A percentile compares a stretch with the other conserved stretches of the same genome.
phyloP scores from a whole-genome alignment of 805 yeast species.

The Saccharomycopsis selenospora region DNA sequence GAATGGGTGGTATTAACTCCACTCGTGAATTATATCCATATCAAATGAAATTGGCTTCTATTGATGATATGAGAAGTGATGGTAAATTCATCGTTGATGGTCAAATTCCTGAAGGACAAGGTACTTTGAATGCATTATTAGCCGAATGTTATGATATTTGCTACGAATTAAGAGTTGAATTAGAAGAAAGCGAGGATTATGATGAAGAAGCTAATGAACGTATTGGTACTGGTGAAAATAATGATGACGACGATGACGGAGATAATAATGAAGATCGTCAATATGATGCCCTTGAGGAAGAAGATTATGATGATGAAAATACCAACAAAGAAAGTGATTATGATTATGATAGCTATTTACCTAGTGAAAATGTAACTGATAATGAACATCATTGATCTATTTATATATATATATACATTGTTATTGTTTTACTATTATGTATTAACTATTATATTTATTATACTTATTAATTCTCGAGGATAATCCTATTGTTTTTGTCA shows the following conservation, averaged over 20 bases:
- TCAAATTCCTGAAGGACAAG: constrained; percentile 97
- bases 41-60: constrained; percentile 85
- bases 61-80: constrained; percentile 80
- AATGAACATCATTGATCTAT: constrained; percentile 10
- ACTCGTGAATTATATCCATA: constrained; percentile 91
- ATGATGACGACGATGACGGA: constrained; percentile 21
- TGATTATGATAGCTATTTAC: constrained; percentile 22
- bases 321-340: constrained; percentile 13
- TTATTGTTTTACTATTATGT: no score
- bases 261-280: constrained; percentile 17
- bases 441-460: no score
- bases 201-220: not conserved
- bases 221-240: constrained; percentile 12
- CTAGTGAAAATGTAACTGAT: constrained; percentile 22
- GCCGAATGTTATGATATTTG: constrained; percentile 93
- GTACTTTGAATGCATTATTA: constrained; percentile 79
- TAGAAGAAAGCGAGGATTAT: constrained; percentile 43
- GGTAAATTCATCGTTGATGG: constrained; percentile 88
- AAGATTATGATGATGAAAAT: constrained; percentile 18
- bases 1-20: constrained; percentile 86
- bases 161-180: constrained; percentile 83
- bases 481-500: no score
- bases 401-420: not conserved
- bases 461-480: no score
- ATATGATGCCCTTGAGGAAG: constrained; percentile 20